Conservation (phyloP, 2,329 filamentous ascomycete species). For the Bisporella sp. region DNA sequence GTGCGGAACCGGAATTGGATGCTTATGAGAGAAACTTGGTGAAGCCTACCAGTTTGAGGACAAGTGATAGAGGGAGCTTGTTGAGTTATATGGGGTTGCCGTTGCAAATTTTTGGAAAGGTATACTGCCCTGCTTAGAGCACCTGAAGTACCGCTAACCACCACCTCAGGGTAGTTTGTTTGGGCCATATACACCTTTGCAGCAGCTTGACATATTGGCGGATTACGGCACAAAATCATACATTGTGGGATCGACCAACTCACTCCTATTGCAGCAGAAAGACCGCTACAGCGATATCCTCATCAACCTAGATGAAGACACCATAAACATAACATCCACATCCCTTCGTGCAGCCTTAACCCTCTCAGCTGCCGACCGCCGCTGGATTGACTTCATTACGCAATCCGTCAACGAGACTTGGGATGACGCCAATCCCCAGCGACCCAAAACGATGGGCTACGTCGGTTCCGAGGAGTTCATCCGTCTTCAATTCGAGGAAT, state of each 20-base stretch:
- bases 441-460: slow-evolving; percentile 93
- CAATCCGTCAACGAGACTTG: slow-evolving; percentile 93
- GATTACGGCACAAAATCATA: slow-evolving; percentile 96
- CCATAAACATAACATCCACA: slow-evolving; percentile 74
- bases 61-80: slow-evolving; percentile 84
- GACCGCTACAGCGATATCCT: slow-evolving; percentile 95
- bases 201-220: slow-evolving; percentile 89
- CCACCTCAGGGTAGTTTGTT: slow-evolving; percentile 72
- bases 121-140: slow-evolving; percentile 25
- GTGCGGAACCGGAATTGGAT: slow-evolving; percentile 88
- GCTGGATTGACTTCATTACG: slow-evolving; percentile 95
- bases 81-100: slow-evolving; percentile 92
- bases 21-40: slow-evolving; percentile 68
- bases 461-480: slow-evolving; percentile 97
- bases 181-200: slow-evolving; percentile 91
- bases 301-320: slow-evolving; percentile 89
- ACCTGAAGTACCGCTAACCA: background rate
- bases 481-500: slow-evolving; percentile 93
- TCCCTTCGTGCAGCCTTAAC: slow-evolving; percentile 69
- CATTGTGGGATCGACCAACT: slow-evolving; percentile 95
- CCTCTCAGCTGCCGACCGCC: slow-evolving; percentile 78
- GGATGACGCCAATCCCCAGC: slow-evolving; percentile 83
- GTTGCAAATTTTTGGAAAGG: slow-evolving; percentile 90
- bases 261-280: slow-evolving; percentile 83
- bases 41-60: slow-evolving; percentile 78